Evolutionary conservation across 2,329 filamentous ascomycete genomes (phyloP), one percentile per base, ranked within the genome.

Genomic region (Didymella pinodella): DNA sequence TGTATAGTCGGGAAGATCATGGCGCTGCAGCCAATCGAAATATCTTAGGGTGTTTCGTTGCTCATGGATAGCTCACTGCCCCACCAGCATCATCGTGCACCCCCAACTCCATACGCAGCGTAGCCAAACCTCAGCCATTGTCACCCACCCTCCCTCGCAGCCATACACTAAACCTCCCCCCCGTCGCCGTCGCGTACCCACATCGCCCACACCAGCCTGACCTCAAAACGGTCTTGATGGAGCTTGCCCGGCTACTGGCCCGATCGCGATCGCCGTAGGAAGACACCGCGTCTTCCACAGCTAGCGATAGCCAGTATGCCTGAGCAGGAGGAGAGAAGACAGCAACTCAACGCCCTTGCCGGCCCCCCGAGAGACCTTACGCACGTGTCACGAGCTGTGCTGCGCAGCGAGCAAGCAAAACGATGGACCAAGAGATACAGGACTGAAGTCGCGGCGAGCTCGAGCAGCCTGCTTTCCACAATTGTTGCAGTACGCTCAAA

Each of bases 361-460:
- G 61, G 65, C 49, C 61, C 63, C 71, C 77, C 74, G 68, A 73
- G 73, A 73, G 77, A 77, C 78, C 74, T 80, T 31, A 70, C 66
- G 28, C 65, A 70, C 31, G 70, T 76, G 12, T 77, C 74, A 38
- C 67, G 69, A 36, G 64, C 72, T 11, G 68, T 77, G 12, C 58
- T 77, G 65, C 66, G 75, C 48, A 77, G 74, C 64, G 76, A 80
- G 56, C 77, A 80, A 61, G 75, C 79, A 48, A 84, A 81, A 70
- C 75, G 72, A 70, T 89, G 89, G 81, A 82, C 90, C 71, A 93
- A 92, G 80, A 85, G 84, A 66, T 94, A 95, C 78, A 86, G 90
- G 65, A 93, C 90, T 48, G 90, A 94, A 79, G 87, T 95, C 65
- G 87, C 91, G 61, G 91, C 92, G 44, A 90, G 88, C 77, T 83